Conservation (phyloP, 2,329 filamentous ascomycete genomes). For the Simplicillium sp. region DNA sequence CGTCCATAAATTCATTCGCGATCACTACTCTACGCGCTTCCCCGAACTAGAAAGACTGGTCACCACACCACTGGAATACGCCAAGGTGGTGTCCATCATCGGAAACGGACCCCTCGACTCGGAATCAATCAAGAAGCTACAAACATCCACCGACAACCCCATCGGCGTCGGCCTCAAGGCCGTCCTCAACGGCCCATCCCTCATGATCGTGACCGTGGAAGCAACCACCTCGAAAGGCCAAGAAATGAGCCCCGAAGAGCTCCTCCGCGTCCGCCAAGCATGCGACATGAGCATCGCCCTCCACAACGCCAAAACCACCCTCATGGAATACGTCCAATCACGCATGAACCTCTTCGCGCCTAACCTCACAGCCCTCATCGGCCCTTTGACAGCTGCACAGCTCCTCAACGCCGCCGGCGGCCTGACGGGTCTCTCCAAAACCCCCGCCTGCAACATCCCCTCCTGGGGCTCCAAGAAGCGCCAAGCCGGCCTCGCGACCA, state of each 20-base stretch:
- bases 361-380: slow-evolving; percentile 83
- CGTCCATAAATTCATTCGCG: slow-evolving; percentile 92
- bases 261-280: slow-evolving; percentile 63
- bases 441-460: slow-evolving; percentile 84
- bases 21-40: slow-evolving; percentile 90
- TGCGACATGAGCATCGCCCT: slow-evolving; percentile 85
- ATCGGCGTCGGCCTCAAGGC: slow-evolving; percentile 66
- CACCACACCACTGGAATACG: slow-evolving; percentile 87
- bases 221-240: slow-evolving; percentile 81
- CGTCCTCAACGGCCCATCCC: slow-evolving; percentile 76
- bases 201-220: slow-evolving; percentile 95
- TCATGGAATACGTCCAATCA: slow-evolving; percentile 92
- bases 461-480: slow-evolving; percentile 87
- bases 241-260: slow-evolving; percentile 64
- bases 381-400: slow-evolving; percentile 87
- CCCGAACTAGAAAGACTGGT: slow-evolving; percentile 87
- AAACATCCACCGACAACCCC: slow-evolving; percentile 68
- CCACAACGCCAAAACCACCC: slow-evolving; percentile 73
- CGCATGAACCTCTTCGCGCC: slow-evolving; percentile 95
- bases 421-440: slow-evolving; percentile 79
- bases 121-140: slow-evolving; percentile 69
- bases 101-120: slow-evolving; percentile 83
- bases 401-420: slow-evolving; percentile 93
- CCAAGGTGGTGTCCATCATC: slow-evolving; percentile 87
- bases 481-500: slow-evolving; percentile 79